phyloP scores from a whole-genome alignment of 805 yeast species.

The Metschnikowia vanudenii region DNA sequence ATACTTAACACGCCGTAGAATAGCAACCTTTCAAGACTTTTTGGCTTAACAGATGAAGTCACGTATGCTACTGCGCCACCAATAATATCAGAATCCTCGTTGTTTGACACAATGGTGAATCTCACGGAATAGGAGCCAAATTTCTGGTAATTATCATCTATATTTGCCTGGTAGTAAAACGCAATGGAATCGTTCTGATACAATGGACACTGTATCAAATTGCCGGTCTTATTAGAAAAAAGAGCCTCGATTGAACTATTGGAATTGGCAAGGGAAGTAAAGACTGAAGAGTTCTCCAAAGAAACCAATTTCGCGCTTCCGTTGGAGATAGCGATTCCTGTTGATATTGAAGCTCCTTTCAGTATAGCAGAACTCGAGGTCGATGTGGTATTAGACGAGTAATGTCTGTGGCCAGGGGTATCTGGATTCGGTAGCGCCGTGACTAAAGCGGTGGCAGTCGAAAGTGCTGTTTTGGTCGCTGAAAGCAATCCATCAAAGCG shows the following conservation, averaged over 20 bases:
- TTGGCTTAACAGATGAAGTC: conserved; percentile 42
- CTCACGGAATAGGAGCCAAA: conserved; percentile 47
- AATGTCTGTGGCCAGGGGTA: not conserved
- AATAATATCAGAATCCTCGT: conserved; percentile 32
- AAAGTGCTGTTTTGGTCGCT: not conserved
- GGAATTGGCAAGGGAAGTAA: conserved; percentile 7
- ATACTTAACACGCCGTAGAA: conserved; percentile 39
- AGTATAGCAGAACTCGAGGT: not conserved
- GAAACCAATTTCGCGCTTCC: conserved; percentile 10
- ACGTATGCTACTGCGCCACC: conserved; percentile 50
- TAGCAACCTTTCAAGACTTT: conserved; percentile 33
- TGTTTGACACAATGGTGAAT: conserved; percentile 43
- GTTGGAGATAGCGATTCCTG: too few species aligned
- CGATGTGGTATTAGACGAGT: not conserved
- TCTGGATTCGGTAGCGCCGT: conserved; percentile 1
- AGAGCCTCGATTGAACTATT: conserved; percentile 23
- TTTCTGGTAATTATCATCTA: conserved; percentile 36
- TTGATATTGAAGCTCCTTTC: too few species aligned
- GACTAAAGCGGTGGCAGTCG: conserved; percentile 3
- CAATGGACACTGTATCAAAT: conserved; percentile 34
- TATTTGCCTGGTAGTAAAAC: conserved; percentile 39
- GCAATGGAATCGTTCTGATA: conserved; percentile 38
- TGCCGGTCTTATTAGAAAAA: conserved; percentile 28
- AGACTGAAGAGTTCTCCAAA: not conserved
- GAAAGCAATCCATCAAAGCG: conserved; percentile 18